phyloP scores from a whole-genome alignment of 805 yeast species.

The Schwanniomyces occidentalis region DNA sequence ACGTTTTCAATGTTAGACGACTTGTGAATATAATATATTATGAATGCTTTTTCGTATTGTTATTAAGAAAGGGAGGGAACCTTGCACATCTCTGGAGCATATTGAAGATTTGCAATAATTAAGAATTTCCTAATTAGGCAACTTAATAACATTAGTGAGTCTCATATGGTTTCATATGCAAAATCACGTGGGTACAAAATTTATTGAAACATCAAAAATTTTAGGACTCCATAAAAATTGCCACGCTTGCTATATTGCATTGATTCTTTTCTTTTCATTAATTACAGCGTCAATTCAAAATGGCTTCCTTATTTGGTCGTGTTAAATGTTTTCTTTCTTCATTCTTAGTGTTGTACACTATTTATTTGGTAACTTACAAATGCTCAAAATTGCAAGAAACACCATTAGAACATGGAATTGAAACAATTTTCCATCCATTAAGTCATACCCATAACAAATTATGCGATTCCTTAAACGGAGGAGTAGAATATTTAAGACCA shows the following conservation, averaged over 20 bases:
- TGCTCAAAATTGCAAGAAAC: constrained; percentile 33
- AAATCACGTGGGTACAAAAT: no score
- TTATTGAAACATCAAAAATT: constrained; percentile 7
- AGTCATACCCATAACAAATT: constrained; percentile 34
- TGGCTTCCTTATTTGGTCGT: constrained; percentile 9
- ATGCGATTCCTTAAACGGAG: constrained; percentile 34
- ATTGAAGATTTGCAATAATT: constrained; percentile 1
- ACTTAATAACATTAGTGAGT: constrained; percentile 8
- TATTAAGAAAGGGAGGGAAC: neutral
- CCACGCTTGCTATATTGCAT: constrained; percentile 12
- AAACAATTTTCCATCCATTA: constrained; percentile 38
- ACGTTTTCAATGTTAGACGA: no score
- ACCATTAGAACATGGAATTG: constrained; percentile 29
- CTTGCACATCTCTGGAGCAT: neutral
- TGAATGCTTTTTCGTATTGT: neutral
- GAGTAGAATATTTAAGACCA: constrained; percentile 30
- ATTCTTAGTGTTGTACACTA: constrained; percentile 30
- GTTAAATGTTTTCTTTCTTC: constrained; percentile 17
- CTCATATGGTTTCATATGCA: no score
- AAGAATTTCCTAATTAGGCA: constrained; percentile 8
- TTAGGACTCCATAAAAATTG: constrained; percentile 2
- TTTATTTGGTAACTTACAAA: constrained; percentile 41
- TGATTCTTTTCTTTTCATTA: no score
- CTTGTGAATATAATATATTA: no score
- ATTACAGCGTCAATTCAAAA: constrained; percentile 1